Conservation (phyloP, 2,329 filamentous ascomycete genomes). For the Beauveria sp. region DNA sequence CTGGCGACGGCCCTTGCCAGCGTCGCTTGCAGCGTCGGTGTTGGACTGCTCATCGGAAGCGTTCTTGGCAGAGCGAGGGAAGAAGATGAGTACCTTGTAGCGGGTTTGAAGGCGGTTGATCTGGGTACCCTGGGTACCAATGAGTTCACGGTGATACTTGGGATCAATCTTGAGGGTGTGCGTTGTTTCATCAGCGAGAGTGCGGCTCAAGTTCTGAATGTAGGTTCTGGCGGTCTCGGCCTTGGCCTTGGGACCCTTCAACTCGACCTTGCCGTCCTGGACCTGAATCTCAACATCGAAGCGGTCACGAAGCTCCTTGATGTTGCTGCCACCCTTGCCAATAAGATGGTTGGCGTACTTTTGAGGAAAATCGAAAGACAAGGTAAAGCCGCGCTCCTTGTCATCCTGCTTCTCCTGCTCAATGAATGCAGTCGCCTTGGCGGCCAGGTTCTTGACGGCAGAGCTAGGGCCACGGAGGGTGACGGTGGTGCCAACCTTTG, state of each 20-base stretch:
- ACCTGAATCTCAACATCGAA: constrained; percentile 76
- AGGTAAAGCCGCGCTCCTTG: constrained; percentile 81
- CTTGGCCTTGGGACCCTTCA: constrained; percentile 94
- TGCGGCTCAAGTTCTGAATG: constrained; percentile 70
- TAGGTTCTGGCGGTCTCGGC: constrained; percentile 78
- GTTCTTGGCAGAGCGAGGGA: constrained; percentile 61
- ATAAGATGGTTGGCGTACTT: constrained; percentile 85
- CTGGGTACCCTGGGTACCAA: constrained; percentile 77
- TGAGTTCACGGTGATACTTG: constrained; percentile 89
- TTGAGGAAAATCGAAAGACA: constrained; percentile 87
- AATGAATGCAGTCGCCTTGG: constrained; percentile 71
- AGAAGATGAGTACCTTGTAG: constrained; percentile 92
- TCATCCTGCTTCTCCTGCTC: constrained; percentile 87
- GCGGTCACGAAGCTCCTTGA: constrained; percentile 56
- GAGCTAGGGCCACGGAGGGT: constrained; percentile 70
- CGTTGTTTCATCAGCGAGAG: constrained; percentile 84
- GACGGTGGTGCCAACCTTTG: constrained; percentile 51
- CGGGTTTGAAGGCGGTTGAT: constrained; percentile 88
- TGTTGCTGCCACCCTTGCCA: constrained; percentile 60
- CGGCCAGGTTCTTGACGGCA: constrained; percentile 61
- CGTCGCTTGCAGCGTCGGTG: constrained; percentile 62
- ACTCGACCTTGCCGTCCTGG: constrained; percentile 85
- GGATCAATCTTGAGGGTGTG: constrained; percentile 84
- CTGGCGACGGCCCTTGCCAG: constrained; percentile 56
- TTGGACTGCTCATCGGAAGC: constrained; percentile 62